Conservation (phyloP, 768 basidiomycete genomes). For the Hypholoma fasciculare region DNA sequence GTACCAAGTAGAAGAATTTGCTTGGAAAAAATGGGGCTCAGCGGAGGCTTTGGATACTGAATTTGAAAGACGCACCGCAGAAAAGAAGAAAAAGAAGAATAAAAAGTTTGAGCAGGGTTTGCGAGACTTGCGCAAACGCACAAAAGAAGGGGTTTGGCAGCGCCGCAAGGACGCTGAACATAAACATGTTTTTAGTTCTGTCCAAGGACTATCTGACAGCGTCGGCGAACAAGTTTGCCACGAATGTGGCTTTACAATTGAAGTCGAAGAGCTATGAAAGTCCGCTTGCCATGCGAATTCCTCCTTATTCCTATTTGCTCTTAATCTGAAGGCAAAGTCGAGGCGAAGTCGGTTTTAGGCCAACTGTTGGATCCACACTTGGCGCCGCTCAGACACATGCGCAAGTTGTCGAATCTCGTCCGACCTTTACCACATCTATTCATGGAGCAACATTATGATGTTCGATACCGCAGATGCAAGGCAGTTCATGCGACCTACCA, state of each 20-base stretch:
- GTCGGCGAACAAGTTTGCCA: conserved; percentile 75
- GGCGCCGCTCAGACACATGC: too few relatives aligned
- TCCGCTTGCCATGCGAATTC: not conserved
- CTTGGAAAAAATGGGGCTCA: conserved; percentile 98
- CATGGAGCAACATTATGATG: too few relatives aligned
- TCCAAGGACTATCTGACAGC: conserved; percentile 54
- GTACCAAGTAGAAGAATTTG: conserved; percentile 93
- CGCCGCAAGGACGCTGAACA: conserved; percentile 86
- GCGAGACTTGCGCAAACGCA: conserved; percentile 78
- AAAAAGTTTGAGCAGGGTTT: conserved; percentile 94
- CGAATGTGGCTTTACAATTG: conserved; percentile 88
- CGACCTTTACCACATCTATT: too few relatives aligned
- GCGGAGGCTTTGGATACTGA: conserved; percentile 89
- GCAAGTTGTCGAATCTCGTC: too few relatives aligned
- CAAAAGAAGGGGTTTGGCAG: conserved; percentile 90
- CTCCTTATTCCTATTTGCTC: too few relatives aligned
- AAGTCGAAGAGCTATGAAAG: conserved; percentile 75
- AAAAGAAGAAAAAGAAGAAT: conserved; percentile 89
- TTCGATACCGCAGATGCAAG: too few relatives aligned
- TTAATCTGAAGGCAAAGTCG: too few relatives aligned
- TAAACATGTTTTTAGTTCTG: conserved; percentile 74
- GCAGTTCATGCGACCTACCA: too few relatives aligned
- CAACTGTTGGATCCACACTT: too few relatives aligned
- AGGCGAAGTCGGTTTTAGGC: too few relatives aligned
- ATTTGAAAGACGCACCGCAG: conserved; percentile 73